Base-by-base conservation (phyloP, 2,329 filamentous ascomycete species). In the Beauveria asiatica region DNA sequence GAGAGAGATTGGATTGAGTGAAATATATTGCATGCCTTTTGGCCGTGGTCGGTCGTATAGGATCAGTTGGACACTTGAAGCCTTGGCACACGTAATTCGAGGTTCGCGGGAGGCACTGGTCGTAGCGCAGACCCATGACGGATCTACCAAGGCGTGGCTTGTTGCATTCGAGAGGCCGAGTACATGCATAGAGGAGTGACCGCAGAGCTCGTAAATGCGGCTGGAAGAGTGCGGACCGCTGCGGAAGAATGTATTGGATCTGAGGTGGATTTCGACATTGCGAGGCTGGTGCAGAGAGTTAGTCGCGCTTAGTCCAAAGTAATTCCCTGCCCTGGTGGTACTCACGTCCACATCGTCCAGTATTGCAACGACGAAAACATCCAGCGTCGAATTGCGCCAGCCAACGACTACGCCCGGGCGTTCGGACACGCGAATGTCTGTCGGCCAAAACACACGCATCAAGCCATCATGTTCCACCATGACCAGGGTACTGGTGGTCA, bases 391-490 rank as follows among this genome's bases (percentile, higher is more conserved):
- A 74, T 99, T 99, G 69, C 89, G 86, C 91, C 93, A 99, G 69
- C 94, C 94, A 51, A 99, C 89, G 65, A 99, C 85, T 62, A 97
- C 89, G 49, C 93, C 94, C 46, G 90, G 84, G 61, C 83, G 80
- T 66, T 85, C 83, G 59, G 87, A 89, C 73, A 80, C 82, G 59
- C 83, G 81, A 69, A 90, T 85, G 76, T 96, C 92, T 70, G 89
- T 89, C 69, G 94, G 95, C 94, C 94, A 99, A 79, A 99, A 97
- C 78, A 99, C 87, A 80, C 94, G 91, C 87, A 97, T 91, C 79
- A 97, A 81, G 70, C 90, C 92, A 90, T 94, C 84, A 80, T 85
- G 80, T 77, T 84, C 83, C 78, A 83, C 78, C 84, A 87, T 87
- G 80, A 80, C 82, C 76, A 71, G 70, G 67, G 67, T 67, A 13